Percentiles rank a stretch among this genome's conserved stretches.
These are phyloP conservation scores for Metschnikowia vanudenii DNA, from an alignment of 805 yeast genomes.

Conservation along the genomic window DNA sequence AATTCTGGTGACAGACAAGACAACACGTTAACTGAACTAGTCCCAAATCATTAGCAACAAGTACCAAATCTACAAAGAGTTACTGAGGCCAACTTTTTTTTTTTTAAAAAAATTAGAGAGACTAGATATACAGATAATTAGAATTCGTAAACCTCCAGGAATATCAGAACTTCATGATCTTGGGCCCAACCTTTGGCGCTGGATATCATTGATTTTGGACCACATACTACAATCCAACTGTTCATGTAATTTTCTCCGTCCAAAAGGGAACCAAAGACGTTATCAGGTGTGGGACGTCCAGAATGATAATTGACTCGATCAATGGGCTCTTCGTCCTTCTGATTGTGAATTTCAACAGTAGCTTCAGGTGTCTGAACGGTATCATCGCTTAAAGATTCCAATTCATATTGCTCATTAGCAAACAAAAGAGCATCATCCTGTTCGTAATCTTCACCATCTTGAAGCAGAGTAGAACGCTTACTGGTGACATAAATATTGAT, in stretches of 20 bases:
- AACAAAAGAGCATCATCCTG: constrained; percentile 24
- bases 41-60: not conserved
- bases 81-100: too few species aligned
- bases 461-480: not conserved
- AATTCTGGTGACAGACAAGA: too few species aligned
- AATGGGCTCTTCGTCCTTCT: constrained; percentile 11
- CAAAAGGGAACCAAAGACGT: constrained; percentile 28
- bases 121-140: not conserved
- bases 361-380: not conserved
- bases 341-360: constrained; percentile 7
- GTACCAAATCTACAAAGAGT: too few species aligned
- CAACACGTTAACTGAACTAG: too few species aligned
- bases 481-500: constrained; percentile 18
- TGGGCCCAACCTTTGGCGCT: constrained; percentile 42
- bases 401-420: constrained; percentile 18
- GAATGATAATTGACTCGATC: constrained; percentile 20
- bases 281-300: constrained; percentile 46
- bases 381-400: constrained; percentile 16
- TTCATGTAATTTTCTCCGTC: constrained; percentile 33
- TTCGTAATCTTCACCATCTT: constrained; percentile 11
- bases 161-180: constrained; percentile 34
- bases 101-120: too few species aligned
- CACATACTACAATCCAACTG: constrained; percentile 59
- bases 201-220: constrained; percentile 46
- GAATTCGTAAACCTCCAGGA: constrained; percentile 35